Base-by-base conservation (phyloP, 257 asterid genomes). In the Capsicum baccatum region DNA sequence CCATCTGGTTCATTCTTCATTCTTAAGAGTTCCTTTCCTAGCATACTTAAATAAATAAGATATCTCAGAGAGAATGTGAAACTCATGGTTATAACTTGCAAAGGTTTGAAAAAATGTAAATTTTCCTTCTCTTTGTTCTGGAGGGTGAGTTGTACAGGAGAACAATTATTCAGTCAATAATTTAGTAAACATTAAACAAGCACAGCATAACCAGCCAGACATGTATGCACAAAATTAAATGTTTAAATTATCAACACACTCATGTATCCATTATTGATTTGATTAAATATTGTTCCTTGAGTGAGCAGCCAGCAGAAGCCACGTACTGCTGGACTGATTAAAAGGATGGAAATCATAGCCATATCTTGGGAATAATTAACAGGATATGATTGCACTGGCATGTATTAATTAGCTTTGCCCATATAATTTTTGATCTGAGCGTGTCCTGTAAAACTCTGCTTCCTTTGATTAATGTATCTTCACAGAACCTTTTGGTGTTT, bases 401-500 rank as follows among this genome's bases (percentile, higher is more conserved):
- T 21, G 11, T 76, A 76, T 52, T 54, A 52, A 52, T 13, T 76
- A 76, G 63, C 19, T 52, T 17, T 26, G 5, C 26, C 48, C n/a
- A 26, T 9, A 71, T 44, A 57, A 17, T 71, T 5, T 70, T 71
- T 39, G 6, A 71, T 44, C 56, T 9, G 13, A 5, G 70, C 21
- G 21, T 63, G 3, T 21, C 42, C 16, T 21, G 70, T 21, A 63
- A 21, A 63, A 3, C 12, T 63, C 42, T 11, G 42, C 37, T 21
- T 10, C 33, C 69, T 63, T 63, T 63, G 69, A 63, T 62, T 10
- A 63, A 55, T n/a, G 63, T 79, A 10, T 71, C 82, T 74, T 87
- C 85, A 54, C 87, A 83, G 19, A 37, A 70, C 4, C 68, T 79
- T 26, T 50, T 83, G 10, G 79, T 12, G 54, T 12, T 89, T 81